phyloP scores from a whole-genome alignment of 306 rosid species.

The Cajanus cajan region DNA sequence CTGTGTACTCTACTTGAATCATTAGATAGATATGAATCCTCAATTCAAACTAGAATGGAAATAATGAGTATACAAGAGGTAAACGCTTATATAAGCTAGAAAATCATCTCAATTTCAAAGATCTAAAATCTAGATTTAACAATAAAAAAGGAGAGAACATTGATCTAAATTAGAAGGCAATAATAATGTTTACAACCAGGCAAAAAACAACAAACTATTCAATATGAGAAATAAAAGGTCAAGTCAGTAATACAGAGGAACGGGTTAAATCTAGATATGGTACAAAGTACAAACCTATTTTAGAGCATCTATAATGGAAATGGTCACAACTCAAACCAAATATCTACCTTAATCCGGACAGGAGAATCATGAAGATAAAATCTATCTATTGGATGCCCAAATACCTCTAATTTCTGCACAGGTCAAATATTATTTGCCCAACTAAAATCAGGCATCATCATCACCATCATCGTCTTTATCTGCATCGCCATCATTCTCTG shows the following conservation, averaged over 20 bases:
- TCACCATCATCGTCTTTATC: slow-evolving; percentile 42
- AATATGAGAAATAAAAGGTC: slow-evolving; percentile 35
- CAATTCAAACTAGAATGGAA: background rate
- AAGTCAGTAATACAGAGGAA: slow-evolving; percentile 46
- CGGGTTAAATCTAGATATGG: slow-evolving; percentile 59
- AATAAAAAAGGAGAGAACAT: slow-evolving; percentile 23
- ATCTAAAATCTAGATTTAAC: background rate
- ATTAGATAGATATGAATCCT: background rate
- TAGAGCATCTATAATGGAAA: slow-evolving; percentile 39
- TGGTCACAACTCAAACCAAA: slow-evolving; percentile 46
- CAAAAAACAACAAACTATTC: slow-evolving; percentile 26
- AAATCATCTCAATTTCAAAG: background rate
- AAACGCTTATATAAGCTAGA: background rate
- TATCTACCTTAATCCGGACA: slow-evolving; percentile 40
- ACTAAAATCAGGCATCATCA: slow-evolving; percentile 42
- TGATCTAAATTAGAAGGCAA: slow-evolving; percentile 38
- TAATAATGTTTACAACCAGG: slow-evolving; percentile 34
- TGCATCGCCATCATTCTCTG: slow-evolving; percentile 51
- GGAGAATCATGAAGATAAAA: slow-evolving; percentile 40
- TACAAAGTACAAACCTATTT: slow-evolving; percentile 59
- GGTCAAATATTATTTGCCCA: slow-evolving; percentile 29
- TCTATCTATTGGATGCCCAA: slow-evolving; percentile 34
- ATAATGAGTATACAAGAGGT: background rate
- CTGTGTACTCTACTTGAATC: background rate
- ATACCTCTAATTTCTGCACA: slow-evolving; percentile 38